Base-by-base conservation (phyloP, 2,329 filamentous ascomycete genomes). In the Albifimbria verrucaria region DNA sequence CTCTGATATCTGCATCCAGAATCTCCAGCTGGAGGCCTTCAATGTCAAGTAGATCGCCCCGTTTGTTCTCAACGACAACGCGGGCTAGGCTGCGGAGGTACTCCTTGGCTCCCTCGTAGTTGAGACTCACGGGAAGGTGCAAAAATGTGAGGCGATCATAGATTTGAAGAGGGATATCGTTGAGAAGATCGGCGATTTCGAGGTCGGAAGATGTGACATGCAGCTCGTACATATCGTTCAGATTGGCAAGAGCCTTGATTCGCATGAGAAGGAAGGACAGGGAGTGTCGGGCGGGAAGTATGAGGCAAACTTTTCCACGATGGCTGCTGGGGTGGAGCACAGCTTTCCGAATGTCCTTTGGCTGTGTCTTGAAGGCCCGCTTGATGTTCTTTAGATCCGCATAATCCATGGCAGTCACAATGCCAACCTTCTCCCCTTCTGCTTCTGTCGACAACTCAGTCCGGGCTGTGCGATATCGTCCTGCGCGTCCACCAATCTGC, bases 401-500 rank as follows among this genome's bases (percentile, higher is more conserved):
- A 3, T 77, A 68, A 48, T 93, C 87, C 48, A 97, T 77, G 0
- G 89, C 87, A 1, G 92, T 96, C 24, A 97, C 91, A 18, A 85
- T 76, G 1, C 94, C 93, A 4, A 87, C 68, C 55, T 80, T 77
- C n/a, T 73, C 68, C 46, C 62, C 60, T 21, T 60, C 62, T 1
- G 53, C 44, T 32, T 23, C 51, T 18, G 52, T 48, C 2, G 50
- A 52, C 44, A 56, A 51, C 9, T 59, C 52, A 52, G 55, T 66
- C 53, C 48, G 79, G 77, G 64, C 90, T 24, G 88, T 87, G 52
- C 87, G 86, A 70, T 87, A 99, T 45, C 94, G 87, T 24, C 94
- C 94, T 12, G 94, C 94, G 59, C 94, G 86, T 18, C 94, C 94
- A 48, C 86, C 94, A 64, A 99, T 99, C 67, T 99, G 94, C 70